phyloP scores from a whole-genome alignment of 2,329 filamentous ascomycete species.

The Colletotrichum lupini region DNA sequence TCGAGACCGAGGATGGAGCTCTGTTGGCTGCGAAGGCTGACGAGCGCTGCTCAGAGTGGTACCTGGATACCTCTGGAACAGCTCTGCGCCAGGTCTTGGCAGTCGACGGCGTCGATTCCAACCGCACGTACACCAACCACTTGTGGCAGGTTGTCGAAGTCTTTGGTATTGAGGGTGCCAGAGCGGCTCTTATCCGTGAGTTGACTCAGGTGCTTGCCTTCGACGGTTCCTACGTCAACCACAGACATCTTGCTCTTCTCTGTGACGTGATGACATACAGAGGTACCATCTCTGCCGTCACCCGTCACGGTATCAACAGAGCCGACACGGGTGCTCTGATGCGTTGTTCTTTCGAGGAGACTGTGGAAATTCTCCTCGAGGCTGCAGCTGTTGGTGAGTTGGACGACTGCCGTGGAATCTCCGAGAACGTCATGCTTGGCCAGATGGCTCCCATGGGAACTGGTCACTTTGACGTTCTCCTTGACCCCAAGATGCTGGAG shows the following conservation, averaged over 20 bases:
- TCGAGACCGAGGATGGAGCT: constrained; percentile 76
- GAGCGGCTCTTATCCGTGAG: constrained; percentile 87
- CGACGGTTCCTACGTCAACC: constrained; percentile 99
- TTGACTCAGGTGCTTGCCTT: constrained; percentile 94
- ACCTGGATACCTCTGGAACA: constrained; percentile 93
- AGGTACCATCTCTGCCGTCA: constrained; percentile 94
- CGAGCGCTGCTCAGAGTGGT: constrained; percentile 87
- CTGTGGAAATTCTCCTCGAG: constrained; percentile 96
- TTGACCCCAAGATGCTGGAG: constrained; percentile 95
- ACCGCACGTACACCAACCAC: constrained; percentile 91
- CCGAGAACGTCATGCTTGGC: constrained; percentile 98
- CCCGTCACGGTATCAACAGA: constrained; percentile 97
- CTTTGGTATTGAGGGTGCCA: constrained; percentile 95
- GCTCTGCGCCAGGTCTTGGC: constrained; percentile 85
- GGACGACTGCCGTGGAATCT: constrained; percentile 97
- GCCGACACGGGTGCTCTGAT: constrained; percentile 98
- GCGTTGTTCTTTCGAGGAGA: constrained; percentile 99
- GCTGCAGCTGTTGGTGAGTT: constrained; percentile 94
- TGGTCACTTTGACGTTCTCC: constrained; percentile 91
- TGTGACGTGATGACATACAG: constrained; percentile 98
- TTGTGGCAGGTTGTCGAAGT: constrained; percentile 95
- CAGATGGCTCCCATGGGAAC: constrained; percentile 98
- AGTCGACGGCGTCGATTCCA: constrained; percentile 88
- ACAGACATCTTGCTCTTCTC: constrained; percentile 93
- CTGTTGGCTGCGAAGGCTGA: constrained; percentile 81